Conservation (phyloP, 257 asterid species). For the Voacanga thouarsii region DNA sequence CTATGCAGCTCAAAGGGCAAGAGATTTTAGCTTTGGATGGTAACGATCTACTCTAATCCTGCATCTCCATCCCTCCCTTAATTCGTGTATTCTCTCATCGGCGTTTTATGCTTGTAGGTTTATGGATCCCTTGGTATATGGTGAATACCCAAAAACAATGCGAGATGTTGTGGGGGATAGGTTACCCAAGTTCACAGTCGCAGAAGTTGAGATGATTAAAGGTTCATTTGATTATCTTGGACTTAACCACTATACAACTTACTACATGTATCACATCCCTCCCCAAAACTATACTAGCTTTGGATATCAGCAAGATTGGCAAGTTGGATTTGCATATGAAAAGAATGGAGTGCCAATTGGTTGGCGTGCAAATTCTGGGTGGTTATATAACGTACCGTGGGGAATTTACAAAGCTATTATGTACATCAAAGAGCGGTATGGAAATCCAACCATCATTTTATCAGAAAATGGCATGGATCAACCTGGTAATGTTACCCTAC, state of each 20-base stretch:
- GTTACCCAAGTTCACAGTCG: conserved; percentile 68
- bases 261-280: conserved; percentile 57
- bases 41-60: conserved; percentile 14
- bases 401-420: conserved; percentile 76
- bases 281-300: conserved; percentile 30
- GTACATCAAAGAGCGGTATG: conserved; percentile 70
- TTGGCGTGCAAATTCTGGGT: conserved; percentile 74
- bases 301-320: conserved; percentile 85
- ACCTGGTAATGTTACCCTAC: conserved; percentile 60
- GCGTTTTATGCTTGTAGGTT: conserved; percentile 41
- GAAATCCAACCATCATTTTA: conserved; percentile 65
- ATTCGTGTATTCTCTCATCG: not conserved
- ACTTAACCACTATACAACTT: conserved; percentile 81
- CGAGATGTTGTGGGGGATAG: conserved; percentile 57
- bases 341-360: conserved; percentile 85
- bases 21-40: conserved; percentile 93
- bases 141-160: conserved; percentile 87
- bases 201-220: conserved; percentile 68
- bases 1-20: conserved; percentile 75
- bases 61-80: not conserved
- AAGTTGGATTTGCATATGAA: conserved; percentile 63
- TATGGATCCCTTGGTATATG: conserved; percentile 78
- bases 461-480: conserved; percentile 98
- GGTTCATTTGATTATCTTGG: conserved; percentile 82
- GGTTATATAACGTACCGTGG: conserved; percentile 96